Percentiles rank a stretch among this genome's conserved stretches.
phyloP scores from a whole-genome alignment of 2,329 filamentous ascomycete genomes.

The Monilinia polystroma region DNA sequence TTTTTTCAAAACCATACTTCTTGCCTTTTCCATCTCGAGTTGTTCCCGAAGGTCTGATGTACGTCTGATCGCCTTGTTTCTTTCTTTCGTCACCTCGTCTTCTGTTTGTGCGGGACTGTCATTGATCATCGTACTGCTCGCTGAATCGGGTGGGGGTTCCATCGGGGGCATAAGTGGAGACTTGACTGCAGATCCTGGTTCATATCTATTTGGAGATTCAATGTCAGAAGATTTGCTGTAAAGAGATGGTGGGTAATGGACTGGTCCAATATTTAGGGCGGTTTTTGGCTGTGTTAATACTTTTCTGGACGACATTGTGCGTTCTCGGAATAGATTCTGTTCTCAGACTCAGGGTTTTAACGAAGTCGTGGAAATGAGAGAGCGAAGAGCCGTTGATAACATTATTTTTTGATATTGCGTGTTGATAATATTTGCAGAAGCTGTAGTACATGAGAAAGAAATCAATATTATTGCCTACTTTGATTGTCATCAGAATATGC shows the following conservation, averaged over 20 bases:
- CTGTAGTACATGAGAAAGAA: background rate
- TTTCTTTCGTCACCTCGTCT: background rate
- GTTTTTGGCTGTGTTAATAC: background rate
- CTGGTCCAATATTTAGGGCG: background rate
- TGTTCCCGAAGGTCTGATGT: constrained; percentile 1
- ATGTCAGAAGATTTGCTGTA: background rate
- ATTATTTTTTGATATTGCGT: background rate
- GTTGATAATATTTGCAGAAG: background rate
- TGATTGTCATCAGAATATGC: background rate
- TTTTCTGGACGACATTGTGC: background rate
- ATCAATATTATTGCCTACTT: background rate
- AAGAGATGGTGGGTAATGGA: background rate
- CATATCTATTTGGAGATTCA: background rate
- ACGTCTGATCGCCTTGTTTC: background rate
- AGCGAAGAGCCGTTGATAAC: background rate
- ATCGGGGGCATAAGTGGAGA: background rate
- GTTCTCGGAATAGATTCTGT: background rate
- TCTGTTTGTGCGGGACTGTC: background rate
- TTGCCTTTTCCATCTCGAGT: constrained; percentile 9
- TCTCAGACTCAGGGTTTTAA: background rate
- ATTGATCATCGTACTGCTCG: background rate
- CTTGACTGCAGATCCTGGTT: background rate
- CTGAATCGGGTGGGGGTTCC: background rate
- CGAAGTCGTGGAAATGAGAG: background rate
- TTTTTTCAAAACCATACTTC: background rate